These are phyloP conservation scores for Pseudogymnoascus sp. DNA, from an alignment of 2,329 filamentous ascomycete genomes.

Conservation along the genomic window DNA sequence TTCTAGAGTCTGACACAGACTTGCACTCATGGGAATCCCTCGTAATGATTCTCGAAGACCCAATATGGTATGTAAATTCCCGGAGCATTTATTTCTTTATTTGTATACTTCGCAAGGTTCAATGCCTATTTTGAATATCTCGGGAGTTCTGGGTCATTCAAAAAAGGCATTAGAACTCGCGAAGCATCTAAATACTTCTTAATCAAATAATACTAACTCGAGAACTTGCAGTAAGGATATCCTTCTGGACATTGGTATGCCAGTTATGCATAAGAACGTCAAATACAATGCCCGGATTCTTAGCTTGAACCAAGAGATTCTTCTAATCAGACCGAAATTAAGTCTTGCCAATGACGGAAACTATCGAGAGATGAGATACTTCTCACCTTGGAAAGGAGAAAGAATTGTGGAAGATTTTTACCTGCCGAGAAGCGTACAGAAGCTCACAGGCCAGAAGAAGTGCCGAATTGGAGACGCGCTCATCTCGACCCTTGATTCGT, in stretches of 20 bases:
- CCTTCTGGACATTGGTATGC: constrained; percentile 54
- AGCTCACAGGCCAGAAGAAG: constrained; percentile 44
- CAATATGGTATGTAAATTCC: constrained; percentile 26
- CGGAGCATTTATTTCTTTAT: no score
- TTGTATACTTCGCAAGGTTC: no score
- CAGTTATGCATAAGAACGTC: constrained; percentile 52
- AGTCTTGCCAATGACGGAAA: constrained; percentile 64
- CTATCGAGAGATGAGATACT: constrained; percentile 53
- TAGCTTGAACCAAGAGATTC: constrained; percentile 54
- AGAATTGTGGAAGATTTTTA: constrained; percentile 55
- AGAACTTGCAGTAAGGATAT: constrained; percentile 46
- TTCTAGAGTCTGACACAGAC: constrained; percentile 38
- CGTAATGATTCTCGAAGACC: constrained; percentile 49
- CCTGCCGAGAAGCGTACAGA: constrained; percentile 49
- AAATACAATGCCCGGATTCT: constrained; percentile 61
- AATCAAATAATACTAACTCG: background rate
- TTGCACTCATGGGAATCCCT: constrained; percentile 56
- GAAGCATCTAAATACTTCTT: background rate
- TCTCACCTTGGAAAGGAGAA: constrained; percentile 51
- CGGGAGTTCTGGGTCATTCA: no score
- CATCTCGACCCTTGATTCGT: constrained; percentile 47
- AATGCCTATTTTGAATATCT: no score
- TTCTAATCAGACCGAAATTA: constrained; percentile 65
- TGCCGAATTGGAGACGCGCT: constrained; percentile 51
- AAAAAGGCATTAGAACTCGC: no score